phyloP scores from a whole-genome alignment of 2,329 filamentous ascomycete genomes.

The Pestalotiopsis fici region DNA sequence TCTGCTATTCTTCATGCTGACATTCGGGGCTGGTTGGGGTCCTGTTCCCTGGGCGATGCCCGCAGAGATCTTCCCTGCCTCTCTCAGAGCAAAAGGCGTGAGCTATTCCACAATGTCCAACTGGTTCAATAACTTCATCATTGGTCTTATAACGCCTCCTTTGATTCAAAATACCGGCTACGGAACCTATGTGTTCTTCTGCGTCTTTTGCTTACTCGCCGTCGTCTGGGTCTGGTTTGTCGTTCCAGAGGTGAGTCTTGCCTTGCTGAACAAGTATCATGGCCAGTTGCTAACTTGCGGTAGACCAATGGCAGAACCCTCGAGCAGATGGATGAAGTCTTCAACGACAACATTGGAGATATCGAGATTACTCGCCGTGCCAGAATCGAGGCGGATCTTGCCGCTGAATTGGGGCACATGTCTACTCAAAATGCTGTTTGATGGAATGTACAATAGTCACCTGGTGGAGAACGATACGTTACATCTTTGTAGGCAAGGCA shows the following conservation, averaged over 20 bases:
- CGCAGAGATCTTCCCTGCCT: not conserved
- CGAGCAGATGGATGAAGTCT: slow-evolving; percentile 1
- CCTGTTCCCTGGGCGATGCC: not conserved
- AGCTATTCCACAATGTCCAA: not conserved
- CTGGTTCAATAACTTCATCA: slow-evolving; percentile 5
- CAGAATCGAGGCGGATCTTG: not conserved
- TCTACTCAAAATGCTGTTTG: slow-evolving; percentile 33
- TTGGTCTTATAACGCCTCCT: not conserved
- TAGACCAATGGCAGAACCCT: not conserved
- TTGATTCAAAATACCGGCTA: not conserved
- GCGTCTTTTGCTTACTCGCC: not conserved
- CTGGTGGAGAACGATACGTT: too few relatives aligned
- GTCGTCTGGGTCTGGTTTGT: not conserved
- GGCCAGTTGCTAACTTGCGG: not conserved
- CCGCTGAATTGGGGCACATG: not conserved
- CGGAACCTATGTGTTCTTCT: not conserved
- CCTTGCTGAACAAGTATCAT: not conserved
- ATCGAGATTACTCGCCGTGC: not conserved
- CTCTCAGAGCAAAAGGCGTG: not conserved
- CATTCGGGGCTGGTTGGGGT: slow-evolving; percentile 22
- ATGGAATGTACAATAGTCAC: too few relatives aligned
- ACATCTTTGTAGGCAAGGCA: too few relatives aligned
- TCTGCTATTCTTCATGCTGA: slow-evolving; percentile 29
- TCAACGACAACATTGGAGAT: not conserved
- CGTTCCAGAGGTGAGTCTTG: not conserved